Percentiles rank a stretch among this genome's conserved stretches.
Conservation (phyloP, 306 rosid genomes). For the Lotus japonicus region DNA sequence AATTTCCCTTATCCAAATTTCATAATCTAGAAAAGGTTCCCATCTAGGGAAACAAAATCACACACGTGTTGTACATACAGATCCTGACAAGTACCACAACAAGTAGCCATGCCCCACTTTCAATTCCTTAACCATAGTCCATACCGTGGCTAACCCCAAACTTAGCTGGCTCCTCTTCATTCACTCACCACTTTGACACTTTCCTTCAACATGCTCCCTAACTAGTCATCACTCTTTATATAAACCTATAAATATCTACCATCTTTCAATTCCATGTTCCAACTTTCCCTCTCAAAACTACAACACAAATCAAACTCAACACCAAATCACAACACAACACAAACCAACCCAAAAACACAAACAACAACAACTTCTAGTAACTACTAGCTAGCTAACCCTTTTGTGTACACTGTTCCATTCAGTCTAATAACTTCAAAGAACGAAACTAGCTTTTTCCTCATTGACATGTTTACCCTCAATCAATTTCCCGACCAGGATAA, state of each 20-base stretch:
- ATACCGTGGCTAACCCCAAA: conserved; percentile 22
- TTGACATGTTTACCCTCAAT: conserved; percentile 30
- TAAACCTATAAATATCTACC: not conserved
- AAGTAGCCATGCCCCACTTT: conserved; percentile 3
- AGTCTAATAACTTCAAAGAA: not conserved
- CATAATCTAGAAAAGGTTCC: not conserved
- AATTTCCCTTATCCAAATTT: conserved; percentile 23
- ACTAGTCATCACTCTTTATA: not conserved
- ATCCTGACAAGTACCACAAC: not conserved
- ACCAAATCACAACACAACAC: not conserved
- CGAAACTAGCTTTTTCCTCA: not conserved
- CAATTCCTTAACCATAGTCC: conserved; percentile 22
- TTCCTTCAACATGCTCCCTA: conserved; percentile 27
- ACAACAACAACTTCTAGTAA: not conserved
- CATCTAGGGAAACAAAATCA: not conserved
- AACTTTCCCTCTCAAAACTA: conserved; percentile 20
- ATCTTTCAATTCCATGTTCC: conserved; percentile 3
- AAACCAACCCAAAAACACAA: not conserved
- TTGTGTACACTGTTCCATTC: not conserved
- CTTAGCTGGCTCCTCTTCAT: conserved; percentile 38
- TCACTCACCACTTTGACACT: conserved; percentile 7
- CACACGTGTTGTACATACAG: conserved; percentile 7
- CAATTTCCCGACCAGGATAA: not conserved
- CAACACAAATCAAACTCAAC: not conserved
- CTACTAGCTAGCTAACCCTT: not conserved